Evolutionary conservation across 2,329 filamentous ascomycete species (phyloP).

Genomic region (Aspergillus sp.): DNA sequence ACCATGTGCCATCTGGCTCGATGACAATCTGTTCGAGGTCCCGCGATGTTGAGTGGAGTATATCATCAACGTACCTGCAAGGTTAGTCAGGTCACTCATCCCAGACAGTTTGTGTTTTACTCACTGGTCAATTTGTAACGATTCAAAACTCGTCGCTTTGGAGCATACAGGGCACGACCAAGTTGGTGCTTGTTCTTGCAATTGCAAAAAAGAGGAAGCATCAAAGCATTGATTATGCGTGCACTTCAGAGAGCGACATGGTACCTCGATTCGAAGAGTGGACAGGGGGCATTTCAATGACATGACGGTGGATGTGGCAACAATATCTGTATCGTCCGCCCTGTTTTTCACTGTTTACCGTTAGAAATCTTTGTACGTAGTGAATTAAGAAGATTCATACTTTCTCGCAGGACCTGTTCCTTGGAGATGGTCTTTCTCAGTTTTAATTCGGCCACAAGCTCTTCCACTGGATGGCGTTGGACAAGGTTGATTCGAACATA

Average conservation of each 20-base stretch:
- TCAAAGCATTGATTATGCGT: constrained; percentile 95
- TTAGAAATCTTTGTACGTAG: constrained; percentile 19
- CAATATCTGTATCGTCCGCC: constrained; percentile 83
- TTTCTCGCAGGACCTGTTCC: constrained; percentile 76
- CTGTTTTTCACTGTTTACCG: constrained; percentile 67
- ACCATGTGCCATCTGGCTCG: constrained; percentile 83
- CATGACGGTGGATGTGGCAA: constrained; percentile 82
- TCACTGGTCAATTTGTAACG: constrained; percentile 82
- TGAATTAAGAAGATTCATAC: constrained; percentile 47
- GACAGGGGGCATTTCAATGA: constrained; percentile 92
- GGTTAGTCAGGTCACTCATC: constrained; percentile 5
- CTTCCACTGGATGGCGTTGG: constrained; percentile 67
- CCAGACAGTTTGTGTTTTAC: constrained; percentile 29
- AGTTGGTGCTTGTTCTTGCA: constrained; percentile 94
- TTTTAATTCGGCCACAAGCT: constrained; percentile 68
- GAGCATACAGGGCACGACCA: constrained; percentile 97
- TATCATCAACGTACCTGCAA: constrained; percentile 78
- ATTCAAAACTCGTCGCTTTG: constrained; percentile 76
- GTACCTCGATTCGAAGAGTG: constrained; percentile 75
- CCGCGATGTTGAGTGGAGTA: constrained; percentile 69
- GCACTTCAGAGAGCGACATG: constrained; percentile 77
- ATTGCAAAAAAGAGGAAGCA: constrained; percentile 82
- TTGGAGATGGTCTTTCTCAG: constrained; percentile 72
- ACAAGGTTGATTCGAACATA: constrained; percentile 75
- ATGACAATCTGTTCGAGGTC: constrained; percentile 83